A percentile compares a stretch with the other conserved stretches of the same genome.
phyloP scores from a whole-genome alignment of 441 rosid genomes.

The Iberis amara region DNA sequence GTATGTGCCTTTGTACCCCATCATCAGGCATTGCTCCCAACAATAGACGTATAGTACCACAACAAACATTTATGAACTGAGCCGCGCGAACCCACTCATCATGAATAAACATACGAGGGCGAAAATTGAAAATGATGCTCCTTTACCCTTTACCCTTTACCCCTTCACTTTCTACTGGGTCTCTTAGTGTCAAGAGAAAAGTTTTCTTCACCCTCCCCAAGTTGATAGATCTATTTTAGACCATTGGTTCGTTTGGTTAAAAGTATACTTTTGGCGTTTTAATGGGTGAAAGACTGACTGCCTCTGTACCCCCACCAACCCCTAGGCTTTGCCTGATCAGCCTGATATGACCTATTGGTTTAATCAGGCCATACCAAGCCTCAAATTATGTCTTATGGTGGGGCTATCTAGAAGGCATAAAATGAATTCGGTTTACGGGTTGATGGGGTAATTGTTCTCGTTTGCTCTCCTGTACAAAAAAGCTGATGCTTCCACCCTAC shows the following conservation, averaged over 20 bases:
- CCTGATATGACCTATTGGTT: conserved; percentile 13
- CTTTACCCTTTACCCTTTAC: not conserved
- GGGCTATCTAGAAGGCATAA: not conserved
- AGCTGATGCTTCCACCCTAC: conserved; percentile 99
- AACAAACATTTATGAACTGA: conserved; percentile 4
- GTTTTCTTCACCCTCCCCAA: conserved; percentile 8
- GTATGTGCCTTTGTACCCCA: conserved; percentile 4
- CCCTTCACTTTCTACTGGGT: conserved; percentile 8
- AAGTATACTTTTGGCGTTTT: conserved; percentile 6
- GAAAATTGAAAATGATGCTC: conserved; percentile 8
- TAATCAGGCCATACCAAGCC: conserved; percentile 12
- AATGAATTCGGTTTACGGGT: conserved; percentile 39
- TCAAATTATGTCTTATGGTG: conserved; percentile 11
- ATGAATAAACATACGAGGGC: conserved; percentile 17
- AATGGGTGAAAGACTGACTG: conserved; percentile 20
- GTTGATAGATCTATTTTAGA: conserved; percentile 7
- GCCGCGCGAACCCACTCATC: not conserved
- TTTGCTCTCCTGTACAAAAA: conserved; percentile 90
- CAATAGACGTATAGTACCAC: conserved; percentile 15
- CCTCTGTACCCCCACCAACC: conserved; percentile 17
- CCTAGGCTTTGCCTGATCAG: conserved; percentile 7
- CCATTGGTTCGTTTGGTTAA: conserved; percentile 8
- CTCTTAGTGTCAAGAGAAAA: conserved; percentile 11
- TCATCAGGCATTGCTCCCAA: conserved; percentile 20
- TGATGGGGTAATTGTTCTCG: conserved; percentile 79